A percentile compares a stretch with the other conserved stretches of the same genome.
Conservation (phyloP, 805 yeast species). For the Saturnispora kantuleensis region DNA sequence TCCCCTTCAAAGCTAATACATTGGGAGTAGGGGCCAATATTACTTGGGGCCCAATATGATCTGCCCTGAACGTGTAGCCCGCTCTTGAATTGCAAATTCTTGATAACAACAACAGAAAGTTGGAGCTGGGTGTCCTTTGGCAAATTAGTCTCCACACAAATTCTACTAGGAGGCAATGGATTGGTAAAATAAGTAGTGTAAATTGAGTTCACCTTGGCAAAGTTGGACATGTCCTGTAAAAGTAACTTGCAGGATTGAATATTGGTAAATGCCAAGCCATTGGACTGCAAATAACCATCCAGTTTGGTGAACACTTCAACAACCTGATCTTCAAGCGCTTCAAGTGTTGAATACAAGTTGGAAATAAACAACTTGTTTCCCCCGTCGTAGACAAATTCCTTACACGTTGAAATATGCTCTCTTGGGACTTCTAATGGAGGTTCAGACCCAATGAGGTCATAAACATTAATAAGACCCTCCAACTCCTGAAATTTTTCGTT, state of each 20-base stretch:
- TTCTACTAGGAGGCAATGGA: constrained; percentile 79
- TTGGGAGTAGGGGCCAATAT: constrained; percentile 96
- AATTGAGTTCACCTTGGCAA: constrained; percentile 48
- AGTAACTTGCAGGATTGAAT: constrained; percentile 54
- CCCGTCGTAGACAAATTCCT: constrained; percentile 13
- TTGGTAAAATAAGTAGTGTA: constrained; percentile 48
- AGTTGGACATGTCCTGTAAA: constrained; percentile 54
- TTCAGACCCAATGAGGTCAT: background rate
- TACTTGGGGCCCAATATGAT: constrained; percentile 98
- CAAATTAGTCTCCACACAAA: constrained; percentile 61
- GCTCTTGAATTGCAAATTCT: constrained; percentile 30
- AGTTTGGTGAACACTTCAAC: constrained; percentile 40
- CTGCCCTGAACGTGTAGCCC: constrained; percentile 89
- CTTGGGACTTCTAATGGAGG: no score
- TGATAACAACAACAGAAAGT: constrained; percentile 49
- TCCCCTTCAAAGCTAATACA: constrained; percentile 44
- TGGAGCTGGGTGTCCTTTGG: constrained; percentile 34
- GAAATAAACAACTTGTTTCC: constrained; percentile 33
- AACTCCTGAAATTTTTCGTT: constrained; percentile 30
- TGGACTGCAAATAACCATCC: constrained; percentile 22
- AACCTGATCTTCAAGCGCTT: constrained; percentile 35
- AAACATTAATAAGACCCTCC: constrained; percentile 1
- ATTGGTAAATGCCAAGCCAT: constrained; percentile 31
- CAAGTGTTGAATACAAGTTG: constrained; percentile 29
- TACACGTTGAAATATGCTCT: background rate